Base-by-base conservation (phyloP, 192 early-diverging fungal genomes). In the Obelidium mucronatum region DNA sequence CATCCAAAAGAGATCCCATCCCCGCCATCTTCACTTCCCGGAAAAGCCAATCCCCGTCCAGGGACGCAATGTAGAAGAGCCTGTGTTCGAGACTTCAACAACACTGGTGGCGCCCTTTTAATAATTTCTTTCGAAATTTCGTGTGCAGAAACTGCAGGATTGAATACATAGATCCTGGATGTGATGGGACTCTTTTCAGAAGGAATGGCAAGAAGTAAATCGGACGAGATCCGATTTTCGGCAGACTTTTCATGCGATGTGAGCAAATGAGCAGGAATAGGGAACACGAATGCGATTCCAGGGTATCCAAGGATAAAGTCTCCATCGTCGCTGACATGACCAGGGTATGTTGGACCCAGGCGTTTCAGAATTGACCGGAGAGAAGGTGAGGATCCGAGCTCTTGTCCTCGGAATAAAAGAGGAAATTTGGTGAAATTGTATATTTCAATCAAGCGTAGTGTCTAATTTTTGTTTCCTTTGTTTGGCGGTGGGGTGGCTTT, bases 311-410 rank as follows among this genome's bases (percentile, higher is more conserved):
- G 69, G 3, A 54, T 35, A 40, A 58, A 72, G 17, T 72, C 69
- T 19, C 26, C 34, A 8, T 35, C 22, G 19, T 72, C 34, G 5
- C 8, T 13, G n/a, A 28, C 15, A 34, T 28, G 28, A 22, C 69
- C 69, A 13, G 69, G 69, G 34, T 72, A 72, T 19, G 69, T 72
- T 22, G 69, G 69, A 8, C 69, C 69, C 11, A 72, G 34, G 11
- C 69, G 69, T 59, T 72, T 72, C 53, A 72, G 36, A n/a, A 72
- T 42, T 11, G 52, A 13, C 19, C 40, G 69, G 8, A 72, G 54
- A n/a, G 69, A 37, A 26, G 69, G 69, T 5, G 36, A 22, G 15
- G 69, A 58, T 1, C 28, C 52, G 31, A 72, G 26, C n/a, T 72
- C 54, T n/a, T 34, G 31, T 26, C 69, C 69, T 30, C n/a, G 8